Base-by-base conservation (phyloP, 805 yeast species). In the Saccharomycopsis fibuligera region DNA sequence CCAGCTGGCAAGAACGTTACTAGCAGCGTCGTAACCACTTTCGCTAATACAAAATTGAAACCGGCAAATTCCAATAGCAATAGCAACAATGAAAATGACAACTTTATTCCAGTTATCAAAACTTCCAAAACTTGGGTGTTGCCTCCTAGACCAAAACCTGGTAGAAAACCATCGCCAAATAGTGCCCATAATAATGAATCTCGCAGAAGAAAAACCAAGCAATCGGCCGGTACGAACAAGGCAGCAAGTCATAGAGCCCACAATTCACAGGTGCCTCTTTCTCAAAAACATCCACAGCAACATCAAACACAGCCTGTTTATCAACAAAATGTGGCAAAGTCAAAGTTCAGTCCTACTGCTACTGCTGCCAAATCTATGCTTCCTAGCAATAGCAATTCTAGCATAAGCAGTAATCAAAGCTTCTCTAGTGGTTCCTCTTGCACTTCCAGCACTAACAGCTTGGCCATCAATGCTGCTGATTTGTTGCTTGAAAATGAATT, bases 131-230 rank as follows among this genome's bases (percentile, higher is more conserved):
- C 69, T 56, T 74, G 76, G 78, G 74, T 70, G 9, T 59, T 70
- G 35, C 77, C 76, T 19, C 76, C 76, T 4, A 61, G 75, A 50
- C 76, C 76, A 16, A 69, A 71, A 47, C 75, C 76, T 0, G 75
- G 75, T 16, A 62, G 75, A 40, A 72, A 72, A 51, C 75, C 75
- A 23, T 39, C 50, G 16, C 29, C 44, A 10, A 44, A 27, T n/a
- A 44, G 22, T 29, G 25, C 38, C 30, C 35, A 17, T 19, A 37
- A 14, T 37, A 37, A 24, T 17, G 22, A 24, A 29, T 16, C 41
- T 21, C 25, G 37, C 9, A 33, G 17, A n/a, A 33, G 17, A n/a
- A 33, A 33, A n/a, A n/a, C n/a, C n/a, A n/a, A n/a, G n/a, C n/a
- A n/a, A n/a, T n/a, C n/a, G n/a, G n/a, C n/a, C n/a, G 31, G 31